Evolutionary conservation across 768 basidiomycete species (phyloP).

Genomic region (Sarcomyxa edulis): DNA sequence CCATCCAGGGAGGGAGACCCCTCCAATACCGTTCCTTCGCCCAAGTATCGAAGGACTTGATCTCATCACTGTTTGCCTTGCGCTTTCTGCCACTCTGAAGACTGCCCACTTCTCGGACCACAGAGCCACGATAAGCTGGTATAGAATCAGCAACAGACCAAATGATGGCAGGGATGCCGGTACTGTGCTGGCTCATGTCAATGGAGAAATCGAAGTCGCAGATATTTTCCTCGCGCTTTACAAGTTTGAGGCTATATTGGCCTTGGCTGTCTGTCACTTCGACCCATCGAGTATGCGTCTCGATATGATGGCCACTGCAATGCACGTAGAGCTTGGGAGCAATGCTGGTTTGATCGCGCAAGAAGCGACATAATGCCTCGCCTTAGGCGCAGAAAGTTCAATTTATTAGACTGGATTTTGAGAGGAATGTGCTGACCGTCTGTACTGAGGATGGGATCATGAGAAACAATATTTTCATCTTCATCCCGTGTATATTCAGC

Average conservation of each 20-base stretch:
- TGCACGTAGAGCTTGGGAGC: conserved; percentile 43
- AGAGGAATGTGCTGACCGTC: conserved; percentile 39
- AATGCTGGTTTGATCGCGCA: conserved; percentile 48
- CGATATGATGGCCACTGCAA: conserved; percentile 51
- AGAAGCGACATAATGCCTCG: conserved; percentile 69
- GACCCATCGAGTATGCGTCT: conserved; percentile 46
- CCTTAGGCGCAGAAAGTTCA: conserved; percentile 29
- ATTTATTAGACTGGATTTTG: conserved; percentile 3
- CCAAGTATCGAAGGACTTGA: conserved; percentile 39
- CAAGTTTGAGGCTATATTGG: conserved; percentile 26
- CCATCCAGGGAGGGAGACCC: conserved; percentile 47
- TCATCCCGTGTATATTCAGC: conserved; percentile 51
- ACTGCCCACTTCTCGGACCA: conserved; percentile 56
- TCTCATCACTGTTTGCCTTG: conserved; percentile 36
- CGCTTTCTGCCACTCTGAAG: conserved; percentile 24
- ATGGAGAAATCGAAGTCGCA: conserved; percentile 69
- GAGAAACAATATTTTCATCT: conserved; percentile 54
- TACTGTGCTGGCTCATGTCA: conserved; percentile 39
- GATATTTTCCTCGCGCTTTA: conserved; percentile 51
- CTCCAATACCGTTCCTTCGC: conserved; percentile 31
- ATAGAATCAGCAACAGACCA: conserved; percentile 62
- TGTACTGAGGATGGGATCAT: conserved; percentile 62
- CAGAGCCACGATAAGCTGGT: conserved; percentile 60
- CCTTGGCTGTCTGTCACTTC: conserved; percentile 29
- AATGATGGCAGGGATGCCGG: conserved; percentile 34